Evolutionary conservation across 768 basidiomycete genomes (phyloP), one percentile per base, ranked within the genome.

Genomic region (Filobasidium wieringae): DNA sequence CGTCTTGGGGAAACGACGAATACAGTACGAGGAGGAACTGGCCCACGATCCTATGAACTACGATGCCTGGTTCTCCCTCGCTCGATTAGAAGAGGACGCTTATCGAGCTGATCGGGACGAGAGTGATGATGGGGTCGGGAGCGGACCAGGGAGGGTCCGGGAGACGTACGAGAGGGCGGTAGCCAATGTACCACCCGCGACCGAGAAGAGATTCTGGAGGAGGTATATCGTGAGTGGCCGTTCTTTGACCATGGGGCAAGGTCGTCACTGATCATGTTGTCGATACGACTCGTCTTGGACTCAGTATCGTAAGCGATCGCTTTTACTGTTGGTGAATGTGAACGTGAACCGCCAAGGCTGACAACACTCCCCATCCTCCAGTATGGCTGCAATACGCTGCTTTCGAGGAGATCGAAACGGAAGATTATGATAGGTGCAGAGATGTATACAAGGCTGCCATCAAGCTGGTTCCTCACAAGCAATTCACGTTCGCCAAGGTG

Each of bases 1-100:
- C 7, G 93, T 99, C 0, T 80, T 96, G 0, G 92, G 92, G 31
- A 99, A 96, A 73, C 84, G 95, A n/a, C 81, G 95, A 36, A 96
- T 99, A 57, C 91, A 97, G 67, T 97, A 99, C 68, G 95, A 99
- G 70, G 95, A 99, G 63, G 95, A 99, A 74, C 75, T 97, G 1
- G 72, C 83, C 9, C 86, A 93, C 57, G 90, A 97, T 63, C 84
- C 88, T 0, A 82, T 85, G 40, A 96, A 96, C 72, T 99, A 96
- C 69, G 95, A 97, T 72, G 85, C 86, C 0, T 99, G 95, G 95
- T 96, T 99, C 69, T 95, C 97, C 68, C 93, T 93, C 65, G 81
- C 89, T 22, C 80, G 92, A 17, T 72, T 99, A 32, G 95, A 97
- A 70, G 95, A 97, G 74, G 87, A 84, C 24, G 88, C 91, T 0